A percentile compares a stretch with the other conserved stretches of the same genome.
Evolutionary conservation across 148 eudicot species (phyloP).

Genomic region (Rhododendron kiyosumense): DNA sequence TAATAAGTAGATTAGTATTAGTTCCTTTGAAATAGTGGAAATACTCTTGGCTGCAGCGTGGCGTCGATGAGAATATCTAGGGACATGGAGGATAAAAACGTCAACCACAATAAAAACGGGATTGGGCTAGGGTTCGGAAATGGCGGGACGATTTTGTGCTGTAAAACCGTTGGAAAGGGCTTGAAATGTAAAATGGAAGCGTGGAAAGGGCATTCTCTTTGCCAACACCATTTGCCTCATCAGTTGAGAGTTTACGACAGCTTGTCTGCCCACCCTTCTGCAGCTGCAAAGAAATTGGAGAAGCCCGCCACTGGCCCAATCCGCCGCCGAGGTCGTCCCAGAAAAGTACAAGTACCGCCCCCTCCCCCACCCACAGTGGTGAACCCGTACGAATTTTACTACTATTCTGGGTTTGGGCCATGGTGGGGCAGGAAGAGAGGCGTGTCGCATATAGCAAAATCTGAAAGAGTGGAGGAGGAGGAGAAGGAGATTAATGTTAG

Average conservation of each 20-base stretch:
- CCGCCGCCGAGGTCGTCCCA: slow-evolving; percentile 11
- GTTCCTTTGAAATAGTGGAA: not conserved
- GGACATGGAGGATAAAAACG: slow-evolving; percentile 7
- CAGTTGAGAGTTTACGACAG: not conserved
- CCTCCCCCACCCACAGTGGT: slow-evolving; percentile 12
- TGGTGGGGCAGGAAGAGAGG: slow-evolving; percentile 41
- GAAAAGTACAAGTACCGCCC: not conserved
- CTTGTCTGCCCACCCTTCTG: not conserved
- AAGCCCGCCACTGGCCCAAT: not conserved
- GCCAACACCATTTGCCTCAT: slow-evolving; percentile 11
- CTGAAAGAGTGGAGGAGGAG: not conserved
- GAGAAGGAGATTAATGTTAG: slow-evolving; percentile 14
- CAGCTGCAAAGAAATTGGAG: slow-evolving; percentile 9
- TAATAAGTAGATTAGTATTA: not conserved
- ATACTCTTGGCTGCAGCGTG: not conserved
- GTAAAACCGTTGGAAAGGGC: slow-evolving; percentile 11
- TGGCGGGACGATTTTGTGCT: not conserved
- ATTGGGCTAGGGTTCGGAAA: not conserved
- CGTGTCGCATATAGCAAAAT: not conserved
- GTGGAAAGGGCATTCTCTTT: slow-evolving; percentile 8
- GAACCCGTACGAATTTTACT: slow-evolving; percentile 50
- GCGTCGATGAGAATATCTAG: slow-evolving; percentile 32
- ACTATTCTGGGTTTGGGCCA: slow-evolving; percentile 79
- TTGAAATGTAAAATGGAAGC: slow-evolving; percentile 19
- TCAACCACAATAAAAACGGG: not conserved